phyloP scores from a whole-genome alignment of 2,329 filamentous ascomycete genomes.

The Calonectria hongkongensis region DNA sequence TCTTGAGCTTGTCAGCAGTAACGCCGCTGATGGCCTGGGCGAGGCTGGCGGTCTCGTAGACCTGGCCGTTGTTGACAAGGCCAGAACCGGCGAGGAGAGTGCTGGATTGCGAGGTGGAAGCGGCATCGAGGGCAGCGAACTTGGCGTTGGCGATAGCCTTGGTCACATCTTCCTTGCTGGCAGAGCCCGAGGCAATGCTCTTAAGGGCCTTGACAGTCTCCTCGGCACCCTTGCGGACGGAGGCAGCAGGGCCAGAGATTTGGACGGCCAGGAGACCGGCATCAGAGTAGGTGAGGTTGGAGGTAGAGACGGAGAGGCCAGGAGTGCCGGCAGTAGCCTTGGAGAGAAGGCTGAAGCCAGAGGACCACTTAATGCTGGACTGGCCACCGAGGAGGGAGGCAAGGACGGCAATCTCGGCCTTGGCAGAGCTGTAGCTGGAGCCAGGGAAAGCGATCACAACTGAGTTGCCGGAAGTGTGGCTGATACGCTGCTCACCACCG shows the following conservation, averaged over 20 bases:
- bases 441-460: constrained; percentile 95
- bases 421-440: constrained; percentile 86
- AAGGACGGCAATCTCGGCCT: constrained; percentile 92
- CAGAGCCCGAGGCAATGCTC: constrained; percentile 83
- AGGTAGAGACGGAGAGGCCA: constrained; percentile 81
- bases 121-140: constrained; percentile 90
- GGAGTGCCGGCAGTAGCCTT: constrained; percentile 83
- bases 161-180: constrained; percentile 89
- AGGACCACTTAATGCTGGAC: constrained; percentile 95
- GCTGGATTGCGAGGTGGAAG: constrained; percentile 85
- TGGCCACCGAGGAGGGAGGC: constrained; percentile 92
- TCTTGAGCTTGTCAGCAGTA: constrained; percentile 88
- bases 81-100: constrained; percentile 90
- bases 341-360: constrained; percentile 92
- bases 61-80: constrained; percentile 86
- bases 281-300: constrained; percentile 92
- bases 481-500: constrained; percentile 94
- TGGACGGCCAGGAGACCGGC: constrained; percentile 92
- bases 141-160: constrained; percentile 96
- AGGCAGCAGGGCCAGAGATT: constrained; percentile 83
- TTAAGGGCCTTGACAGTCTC: constrained; percentile 89
- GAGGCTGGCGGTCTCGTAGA: constrained; percentile 88
- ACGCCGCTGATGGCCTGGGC: constrained; percentile 88
- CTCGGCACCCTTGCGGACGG: constrained; percentile 83
- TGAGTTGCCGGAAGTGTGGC: constrained; percentile 85